Base-by-base conservation (phyloP, 2,329 filamentous ascomycete species). In the Lecanosticta acicola region DNA sequence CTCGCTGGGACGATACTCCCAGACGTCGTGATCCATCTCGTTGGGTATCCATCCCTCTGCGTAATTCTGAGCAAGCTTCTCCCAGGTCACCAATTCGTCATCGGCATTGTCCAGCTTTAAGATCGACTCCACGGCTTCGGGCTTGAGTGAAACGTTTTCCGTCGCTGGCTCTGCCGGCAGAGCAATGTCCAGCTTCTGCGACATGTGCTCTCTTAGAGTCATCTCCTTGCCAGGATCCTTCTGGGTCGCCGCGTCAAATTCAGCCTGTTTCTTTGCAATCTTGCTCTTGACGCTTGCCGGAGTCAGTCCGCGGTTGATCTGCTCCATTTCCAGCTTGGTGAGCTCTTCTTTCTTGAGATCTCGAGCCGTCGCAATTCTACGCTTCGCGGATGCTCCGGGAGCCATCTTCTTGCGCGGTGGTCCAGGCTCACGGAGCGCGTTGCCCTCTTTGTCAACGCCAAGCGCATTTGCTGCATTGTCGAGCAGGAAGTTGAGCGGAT, bases 401-500 rank as follows among this genome's bases (percentile, higher is more conserved):
- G 24, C 36, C 38, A 26, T 26, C 16, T 45, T 43, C 14, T 47
- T 32, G 18, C 34, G 16, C 11, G 42, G 18, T 10, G 19, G n/a
- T 69, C 70, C 39, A n/a, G 45, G n/a, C 36, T 52, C 51, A n/a
- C 45, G 45, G 17, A 53, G 21, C n/a, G 45, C 29, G 11, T 59
- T 59, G 32, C 68, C 67, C 40, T 75, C 70, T 42, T 72, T 62
- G 39, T 78, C 72, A n/a, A 80, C 63, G 32, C 68, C 67, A 10
- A 72, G 57, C 11, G 65, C 71, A 11, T 69, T 69, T 11, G 71
- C 71, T 50, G 78, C 68, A 34, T 71, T 74, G 4, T 77, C 73
- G 4, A 81, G 55, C 19, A 75, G 71, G 58, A 74, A 83, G n/a
- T 73, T 68, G 21, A 81, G 63, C 24, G 77, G 73, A 58, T 83